Evolutionary conservation across 2,329 filamentous ascomycete genomes (phyloP).

Genomic region (Thyridium curvatum): DNA sequence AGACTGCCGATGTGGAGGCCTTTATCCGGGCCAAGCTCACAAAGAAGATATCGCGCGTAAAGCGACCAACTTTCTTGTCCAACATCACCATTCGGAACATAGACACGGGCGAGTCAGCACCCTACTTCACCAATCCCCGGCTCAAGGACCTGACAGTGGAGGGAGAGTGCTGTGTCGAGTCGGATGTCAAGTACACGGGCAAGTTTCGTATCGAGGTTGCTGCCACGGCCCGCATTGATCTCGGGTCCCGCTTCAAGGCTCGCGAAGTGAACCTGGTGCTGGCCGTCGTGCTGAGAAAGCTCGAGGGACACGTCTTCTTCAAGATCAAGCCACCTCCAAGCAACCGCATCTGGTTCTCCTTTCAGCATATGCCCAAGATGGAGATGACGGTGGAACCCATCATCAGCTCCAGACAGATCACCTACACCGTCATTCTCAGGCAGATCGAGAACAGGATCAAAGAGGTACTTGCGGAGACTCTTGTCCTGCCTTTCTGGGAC

Average conservation of each 20-base stretch:
- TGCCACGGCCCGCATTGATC: conserved; percentile 86
- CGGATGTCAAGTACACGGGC: conserved; percentile 82
- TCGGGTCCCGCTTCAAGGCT: conserved; percentile 82
- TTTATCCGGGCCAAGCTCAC: conserved; percentile 80
- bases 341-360: conserved; percentile 93
- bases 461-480: conserved; percentile 85
- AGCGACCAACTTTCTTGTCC: conserved; percentile 84
- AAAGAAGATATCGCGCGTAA: conserved; percentile 92
- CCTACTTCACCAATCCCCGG: conserved; percentile 81
- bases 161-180: conserved; percentile 81
- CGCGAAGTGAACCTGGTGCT: conserved; percentile 85
- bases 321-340: conserved; percentile 92
- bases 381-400: conserved; percentile 94
- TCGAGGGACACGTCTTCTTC: conserved; percentile 79
- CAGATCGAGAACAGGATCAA: conserved; percentile 94
- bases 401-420: conserved; percentile 91
- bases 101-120: conserved; percentile 79
- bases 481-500: conserved; percentile 94
- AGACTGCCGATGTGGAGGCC: conserved; percentile 73
- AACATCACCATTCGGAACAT: conserved; percentile 78
- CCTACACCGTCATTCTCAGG: conserved; percentile 83
- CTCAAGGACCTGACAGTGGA: conserved; percentile 87
- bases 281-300: conserved; percentile 74
- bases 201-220: conserved; percentile 86
- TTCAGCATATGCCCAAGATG: conserved; percentile 89